Evolutionary conservation across 768 basidiomycete genomes (phyloP), one percentile per base, ranked within the genome.

Genomic region (Rhizopogon vulgaris): DNA sequence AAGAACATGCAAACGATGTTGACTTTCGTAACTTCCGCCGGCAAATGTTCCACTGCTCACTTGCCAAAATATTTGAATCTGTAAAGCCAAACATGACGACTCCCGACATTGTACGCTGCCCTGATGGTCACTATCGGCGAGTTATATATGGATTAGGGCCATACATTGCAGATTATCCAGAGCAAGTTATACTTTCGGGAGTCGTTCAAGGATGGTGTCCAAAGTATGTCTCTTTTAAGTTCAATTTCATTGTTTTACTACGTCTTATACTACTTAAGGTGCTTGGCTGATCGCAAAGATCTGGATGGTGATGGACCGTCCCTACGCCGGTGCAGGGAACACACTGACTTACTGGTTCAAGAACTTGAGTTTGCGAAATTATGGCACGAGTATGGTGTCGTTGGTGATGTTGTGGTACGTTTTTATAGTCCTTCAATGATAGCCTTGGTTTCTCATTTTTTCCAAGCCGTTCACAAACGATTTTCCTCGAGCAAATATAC

Each of bases 301-400:
- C 60, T 69, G 7, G 66, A 71, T 56, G 59, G 56, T 25, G 41
- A 24, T 25, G 41, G 56, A 25, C 51, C 48, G 3, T 34, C 54
- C 14, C 55, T 62, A 4, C 54, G 53, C 5, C 58, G 68, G 52
- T 56, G 60, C 18, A 59, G 56, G 36, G 63, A 61, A 8, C 61
- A 66, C 38, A 55, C 61, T 0, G 56, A 65, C 9, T 38, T 40
- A n/a, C 51, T 69, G 7, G 55, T 70, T 10, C 42, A 56, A 3
- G 40, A 39, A 17, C 66, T 62, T 51, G 64, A 66, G 40, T 63
- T 60, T 3, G 58, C 58, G 12, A 62, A 55, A 11, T 49, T 69
- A 8, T 74, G 73, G 73, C 60, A 67, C 42, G 55, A 68, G 0
- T 69, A 62, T 58, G 72, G 73, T 4, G 60, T 73, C 30, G 51